Evolutionary conservation across 768 basidiomycete species (phyloP), one percentile per base, ranked within the genome.

Genomic region (Lactifluus subvellereus): DNA sequence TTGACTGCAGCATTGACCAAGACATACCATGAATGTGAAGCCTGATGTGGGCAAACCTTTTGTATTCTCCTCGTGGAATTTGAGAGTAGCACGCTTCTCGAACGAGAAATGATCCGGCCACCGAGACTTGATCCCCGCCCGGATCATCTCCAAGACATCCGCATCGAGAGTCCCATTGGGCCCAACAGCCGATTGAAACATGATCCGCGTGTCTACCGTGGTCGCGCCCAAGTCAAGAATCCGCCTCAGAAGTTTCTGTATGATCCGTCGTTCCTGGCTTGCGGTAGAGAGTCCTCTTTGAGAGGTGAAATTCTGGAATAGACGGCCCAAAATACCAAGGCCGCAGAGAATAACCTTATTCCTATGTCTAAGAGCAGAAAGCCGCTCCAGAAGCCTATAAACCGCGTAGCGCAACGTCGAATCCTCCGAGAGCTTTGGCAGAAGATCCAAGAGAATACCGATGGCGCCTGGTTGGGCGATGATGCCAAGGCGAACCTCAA

Each of bases 81-180:
- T 74, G 6, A 91, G 66, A 9, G 81, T 74, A 3, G 87, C 81
- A 6, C 75, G 71, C 2, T 80, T 79, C 70, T 85, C 84, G 68
- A 92, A 74, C 3, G 84, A 88, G 63, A 94, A 81, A 70, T 93
- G 91, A 60, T 85, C 82, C 0, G 88, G 84, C 91, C 91, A 93
- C 38, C 84, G 80, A 43, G 84, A 84, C 71, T 83, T 87, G 79
- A 89, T 85, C 3, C 83, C 84, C 51, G 81, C 79, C 7, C 87
- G 82, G 57, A 93, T 78, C 32, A 91, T 73, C 49, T 90, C 89
- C 50, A 92, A 71, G 40, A 89, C 78, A 52, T 89, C 88, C 6
- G 74, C 70, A 64, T 91, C 84, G 30, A 91, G 71, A 0, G 74
- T 77, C 14, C 80, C 79, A 57, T 82, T 78, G 2, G 73, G 75